Evolutionary conservation across 2,329 filamentous ascomycete genomes (phyloP).

Genomic region (Fusarium armeniacum): DNA sequence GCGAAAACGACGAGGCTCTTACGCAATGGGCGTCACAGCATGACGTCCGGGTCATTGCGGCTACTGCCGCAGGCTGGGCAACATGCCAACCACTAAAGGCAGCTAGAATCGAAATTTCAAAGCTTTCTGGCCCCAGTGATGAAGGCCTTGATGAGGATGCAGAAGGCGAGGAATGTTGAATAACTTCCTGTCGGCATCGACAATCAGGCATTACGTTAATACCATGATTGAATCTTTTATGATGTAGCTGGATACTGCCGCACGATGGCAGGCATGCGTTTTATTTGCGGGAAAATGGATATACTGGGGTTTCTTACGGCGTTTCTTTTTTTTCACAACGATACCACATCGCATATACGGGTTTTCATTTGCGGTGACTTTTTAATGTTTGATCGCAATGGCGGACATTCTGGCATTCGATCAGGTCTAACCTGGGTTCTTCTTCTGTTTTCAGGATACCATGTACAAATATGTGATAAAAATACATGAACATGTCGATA

Average conservation of each 20-base stretch:
- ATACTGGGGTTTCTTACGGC: constrained; percentile 1
- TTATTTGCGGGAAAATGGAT: background rate
- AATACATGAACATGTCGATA: background rate
- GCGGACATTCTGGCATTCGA: background rate
- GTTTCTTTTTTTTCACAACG: constrained; percentile 2
- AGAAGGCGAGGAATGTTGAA: constrained; percentile 49
- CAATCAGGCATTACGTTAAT: background rate
- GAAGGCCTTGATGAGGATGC: constrained; percentile 47
- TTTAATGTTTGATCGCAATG: constrained; percentile 5
- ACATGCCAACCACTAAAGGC: constrained; percentile 52
- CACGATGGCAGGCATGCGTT: background rate
- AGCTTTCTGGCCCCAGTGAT: constrained; percentile 10
- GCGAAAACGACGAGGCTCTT: constrained; percentile 56
- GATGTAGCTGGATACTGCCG: background rate
- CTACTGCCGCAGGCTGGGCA: constrained; percentile 51
- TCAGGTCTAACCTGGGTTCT: background rate
- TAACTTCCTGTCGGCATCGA: background rate
- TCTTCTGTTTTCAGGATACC: background rate
- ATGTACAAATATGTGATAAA: background rate
- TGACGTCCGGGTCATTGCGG: constrained; percentile 57
- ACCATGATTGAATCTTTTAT: background rate
- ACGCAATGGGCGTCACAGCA: constrained; percentile 57
- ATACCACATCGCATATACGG: constrained; percentile 28
- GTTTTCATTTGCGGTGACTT: constrained; percentile 1
- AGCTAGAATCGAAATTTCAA: constrained; percentile 29